A percentile compares a stretch with the other conserved stretches of the same genome.
These are phyloP conservation scores for Talaromyces atroroseus DNA, from an alignment of 2,329 filamentous ascomycete species.

Conservation along the genomic window DNA sequence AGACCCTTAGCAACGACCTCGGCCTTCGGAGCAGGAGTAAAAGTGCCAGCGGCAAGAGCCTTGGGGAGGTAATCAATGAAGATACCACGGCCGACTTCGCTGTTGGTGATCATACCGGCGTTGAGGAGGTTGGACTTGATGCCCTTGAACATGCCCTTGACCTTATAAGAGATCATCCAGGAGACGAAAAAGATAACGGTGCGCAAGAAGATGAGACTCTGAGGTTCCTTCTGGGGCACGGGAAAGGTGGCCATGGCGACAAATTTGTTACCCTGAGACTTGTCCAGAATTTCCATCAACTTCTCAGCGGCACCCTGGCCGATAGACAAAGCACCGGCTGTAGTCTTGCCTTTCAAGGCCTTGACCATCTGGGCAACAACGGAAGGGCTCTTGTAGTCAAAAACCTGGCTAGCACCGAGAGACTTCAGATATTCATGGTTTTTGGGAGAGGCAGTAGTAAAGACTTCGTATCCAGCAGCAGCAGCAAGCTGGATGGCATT, in stretches of 20 bases:
- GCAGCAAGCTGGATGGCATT: constrained; percentile 47
- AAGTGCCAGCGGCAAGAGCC: constrained; percentile 36
- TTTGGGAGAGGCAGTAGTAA: constrained; percentile 50
- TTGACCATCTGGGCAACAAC: constrained; percentile 9
- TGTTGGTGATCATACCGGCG: constrained; percentile 7
- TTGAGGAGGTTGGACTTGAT: constrained; percentile 7
- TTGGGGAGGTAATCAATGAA: constrained; percentile 31
- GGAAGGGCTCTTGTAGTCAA: constrained; percentile 22
- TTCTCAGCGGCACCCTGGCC: constrained; percentile 7
- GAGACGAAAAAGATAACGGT: constrained; percentile 6
- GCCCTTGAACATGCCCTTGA: constrained; percentile 8
- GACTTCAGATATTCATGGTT: constrained; percentile 44
- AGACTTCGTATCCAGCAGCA: constrained; percentile 43
- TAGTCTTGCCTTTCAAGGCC: constrained; percentile 11
- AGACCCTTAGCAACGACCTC: constrained; percentile 38
- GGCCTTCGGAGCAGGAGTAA: constrained; percentile 36
- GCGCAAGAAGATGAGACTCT: background rate
- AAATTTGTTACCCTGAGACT: constrained; percentile 8
- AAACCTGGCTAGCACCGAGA: constrained; percentile 22
- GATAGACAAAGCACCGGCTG: constrained; percentile 6
- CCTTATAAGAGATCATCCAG: constrained; percentile 7
- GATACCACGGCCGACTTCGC: constrained; percentile 16
- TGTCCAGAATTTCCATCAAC: constrained; percentile 3
- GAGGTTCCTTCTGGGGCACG: constrained; percentile 5
- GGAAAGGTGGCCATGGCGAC: constrained; percentile 8